phyloP scores from a whole-genome alignment of 163 green algal genomes.

The Scenedesmus sp. region DNA sequence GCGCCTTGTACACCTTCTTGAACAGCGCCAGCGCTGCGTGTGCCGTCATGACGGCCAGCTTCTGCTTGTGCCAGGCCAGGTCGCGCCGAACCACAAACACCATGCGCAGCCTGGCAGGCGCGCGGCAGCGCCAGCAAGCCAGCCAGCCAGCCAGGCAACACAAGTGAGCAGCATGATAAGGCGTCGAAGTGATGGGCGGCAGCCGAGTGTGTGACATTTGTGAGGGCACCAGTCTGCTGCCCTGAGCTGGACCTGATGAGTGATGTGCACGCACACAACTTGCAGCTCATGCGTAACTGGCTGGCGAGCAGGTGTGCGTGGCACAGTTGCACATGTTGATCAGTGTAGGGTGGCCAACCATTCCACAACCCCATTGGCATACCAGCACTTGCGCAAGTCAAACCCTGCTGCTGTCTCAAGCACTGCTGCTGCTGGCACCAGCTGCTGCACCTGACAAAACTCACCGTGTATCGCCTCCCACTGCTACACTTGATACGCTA shows the following conservation, averaged over 20 bases:
- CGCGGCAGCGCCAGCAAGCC: neutral
- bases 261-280: neutral
- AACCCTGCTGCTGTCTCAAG: neutral
- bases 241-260: neutral
- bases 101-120: slow-evolving; percentile 42
- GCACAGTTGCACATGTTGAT: neutral
- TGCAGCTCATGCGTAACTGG: neutral
- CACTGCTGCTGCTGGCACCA: neutral
- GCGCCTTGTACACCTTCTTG: slow-evolving; percentile 51
- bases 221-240: too few species aligned
- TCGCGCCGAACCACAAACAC: slow-evolving; percentile 48
- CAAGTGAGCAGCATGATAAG: too few species aligned
- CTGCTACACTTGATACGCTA: neutral
- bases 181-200: too few species aligned
- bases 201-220: too few species aligned
- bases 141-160: neutral
- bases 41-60: slow-evolving; percentile 47
- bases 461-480: neutral
- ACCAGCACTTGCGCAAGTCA: too few species aligned
- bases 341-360: too few species aligned
- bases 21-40: slow-evolving; percentile 48
- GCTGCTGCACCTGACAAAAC: neutral
- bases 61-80: slow-evolving; percentile 39
- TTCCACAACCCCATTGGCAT: neutral
- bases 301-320: neutral